These are phyloP conservation scores for Ophiostoma himal-ulmi DNA, from an alignment of 2,329 filamentous ascomycete genomes.

Conservation along the genomic window DNA sequence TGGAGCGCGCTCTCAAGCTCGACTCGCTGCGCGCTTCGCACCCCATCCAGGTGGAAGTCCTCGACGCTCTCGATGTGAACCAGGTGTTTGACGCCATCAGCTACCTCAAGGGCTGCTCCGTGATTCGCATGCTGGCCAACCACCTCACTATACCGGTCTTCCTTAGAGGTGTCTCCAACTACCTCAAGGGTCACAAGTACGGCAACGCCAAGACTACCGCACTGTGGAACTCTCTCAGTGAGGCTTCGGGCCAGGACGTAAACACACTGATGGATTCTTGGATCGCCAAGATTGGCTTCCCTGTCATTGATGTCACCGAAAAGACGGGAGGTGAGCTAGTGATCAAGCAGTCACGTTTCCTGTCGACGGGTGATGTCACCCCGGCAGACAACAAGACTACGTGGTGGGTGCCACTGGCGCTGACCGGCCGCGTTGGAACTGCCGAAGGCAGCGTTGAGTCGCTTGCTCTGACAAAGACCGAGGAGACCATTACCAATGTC, in stretches of 20 bases:
- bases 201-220: slow-evolving; percentile 87
- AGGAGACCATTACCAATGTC: slow-evolving; percentile 68
- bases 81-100: slow-evolving; percentile 97
- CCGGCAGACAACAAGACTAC: slow-evolving; percentile 83
- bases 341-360: slow-evolving; percentile 80
- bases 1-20: slow-evolving; percentile 84
- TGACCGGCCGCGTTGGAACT: slow-evolving; percentile 65
- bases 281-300: slow-evolving; percentile 95
- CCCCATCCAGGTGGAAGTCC: slow-evolving; percentile 91
- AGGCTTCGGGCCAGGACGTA: slow-evolving; percentile 83
- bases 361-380: slow-evolving; percentile 85
- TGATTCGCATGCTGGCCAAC: slow-evolving; percentile 91
- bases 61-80: slow-evolving; percentile 89
- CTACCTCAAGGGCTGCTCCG: slow-evolving; percentile 92
- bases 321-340: slow-evolving; percentile 68
- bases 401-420: slow-evolving; percentile 91
- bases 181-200: slow-evolving; percentile 83
- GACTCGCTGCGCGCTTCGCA: slow-evolving; percentile 89
- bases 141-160: slow-evolving; percentile 86
- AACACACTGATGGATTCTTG: slow-evolving; percentile 84
- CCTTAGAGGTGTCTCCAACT: slow-evolving; percentile 81
- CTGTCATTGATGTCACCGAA: slow-evolving; percentile 79
- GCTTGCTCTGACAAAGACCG: slow-evolving; percentile 66
- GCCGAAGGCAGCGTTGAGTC: slow-evolving; percentile 49
- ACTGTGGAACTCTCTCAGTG: slow-evolving; percentile 80